phyloP scores from a whole-genome alignment of 179 eudicot species.

The Sideroxylon spinosum region DNA sequence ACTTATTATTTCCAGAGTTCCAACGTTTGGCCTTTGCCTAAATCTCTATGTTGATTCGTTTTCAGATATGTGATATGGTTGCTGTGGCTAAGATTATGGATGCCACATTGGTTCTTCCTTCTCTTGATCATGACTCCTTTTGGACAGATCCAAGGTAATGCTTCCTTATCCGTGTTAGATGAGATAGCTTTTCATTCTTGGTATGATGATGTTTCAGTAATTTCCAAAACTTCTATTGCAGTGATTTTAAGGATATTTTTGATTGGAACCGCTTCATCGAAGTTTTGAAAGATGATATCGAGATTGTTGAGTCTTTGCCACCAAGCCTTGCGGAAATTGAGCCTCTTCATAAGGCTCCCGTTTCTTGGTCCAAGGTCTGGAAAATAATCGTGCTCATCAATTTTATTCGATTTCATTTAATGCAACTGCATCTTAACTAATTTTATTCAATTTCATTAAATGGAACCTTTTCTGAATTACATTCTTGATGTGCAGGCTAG shows the following conservation, averaged over 20 bases:
- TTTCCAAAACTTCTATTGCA: conserved; percentile 19
- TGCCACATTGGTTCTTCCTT: conserved; percentile 85
- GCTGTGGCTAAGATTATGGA: conserved; percentile 75
- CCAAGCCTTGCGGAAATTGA: conserved; percentile 30
- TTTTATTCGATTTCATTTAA: background rate
- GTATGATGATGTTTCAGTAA: background rate
- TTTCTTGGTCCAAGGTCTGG: conserved; percentile 80
- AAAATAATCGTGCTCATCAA: background rate
- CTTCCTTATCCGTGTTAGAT: too few relatives aligned
- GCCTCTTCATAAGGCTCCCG: conserved; percentile 55
- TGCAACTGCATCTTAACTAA: background rate
- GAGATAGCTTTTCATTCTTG: background rate
- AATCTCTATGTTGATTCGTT: background rate
- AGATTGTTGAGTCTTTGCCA: conserved; percentile 67
- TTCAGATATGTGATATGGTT: conserved; percentile 85
- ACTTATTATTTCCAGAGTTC: background rate
- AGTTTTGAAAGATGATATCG: conserved; percentile 50
- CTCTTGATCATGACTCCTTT: conserved; percentile 74
- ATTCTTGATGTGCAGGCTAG: conserved; percentile 41
- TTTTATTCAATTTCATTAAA: background rate
- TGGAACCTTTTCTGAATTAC: background rate
- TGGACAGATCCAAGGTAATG: conserved; percentile 85
- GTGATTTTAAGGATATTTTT: conserved; percentile 78
- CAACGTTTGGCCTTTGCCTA: background rate
- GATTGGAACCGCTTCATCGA: conserved; percentile 74